Conservation (phyloP, 1,284 basidiomycete species). For the Ceratobasidium sp. region DNA sequence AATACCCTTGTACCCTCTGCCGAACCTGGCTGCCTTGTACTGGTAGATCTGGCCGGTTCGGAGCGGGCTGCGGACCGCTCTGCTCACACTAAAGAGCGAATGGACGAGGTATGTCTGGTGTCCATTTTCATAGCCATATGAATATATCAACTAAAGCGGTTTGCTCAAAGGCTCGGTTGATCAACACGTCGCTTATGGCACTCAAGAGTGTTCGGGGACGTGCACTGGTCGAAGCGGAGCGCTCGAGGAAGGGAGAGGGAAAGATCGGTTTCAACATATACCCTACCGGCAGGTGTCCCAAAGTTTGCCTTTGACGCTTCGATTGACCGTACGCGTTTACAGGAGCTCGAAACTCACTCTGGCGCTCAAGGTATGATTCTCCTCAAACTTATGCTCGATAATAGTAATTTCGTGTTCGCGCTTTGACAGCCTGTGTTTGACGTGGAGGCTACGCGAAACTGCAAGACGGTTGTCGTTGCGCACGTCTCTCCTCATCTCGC, state of each 20-base stretch:
- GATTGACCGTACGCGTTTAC: not conserved
- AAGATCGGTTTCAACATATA: conserved; percentile 53
- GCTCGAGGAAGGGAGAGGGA: conserved; percentile 29
- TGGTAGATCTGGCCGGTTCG: conserved; percentile 47
- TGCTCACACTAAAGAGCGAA: conserved; percentile 43
- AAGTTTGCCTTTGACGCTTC: not conserved
- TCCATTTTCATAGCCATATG: conserved; percentile 36
- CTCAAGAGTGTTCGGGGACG: conserved; percentile 52
- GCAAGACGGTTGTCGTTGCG: conserved; percentile 50
- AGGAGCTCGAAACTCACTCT: conserved; percentile 49
- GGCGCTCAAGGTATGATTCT: conserved; percentile 48
- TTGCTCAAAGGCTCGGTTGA: conserved; percentile 48
- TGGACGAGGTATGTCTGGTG: conserved; percentile 36
- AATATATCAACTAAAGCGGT: conserved; percentile 46
- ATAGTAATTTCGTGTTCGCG: not conserved
- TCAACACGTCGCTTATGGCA: conserved; percentile 52
- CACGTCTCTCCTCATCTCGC: conserved; percentile 53
- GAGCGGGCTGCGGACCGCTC: conserved; percentile 46
- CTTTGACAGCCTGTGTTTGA: conserved; percentile 52
- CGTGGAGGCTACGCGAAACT: conserved; percentile 49
- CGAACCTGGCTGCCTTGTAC: conserved; percentile 51
- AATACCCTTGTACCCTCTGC: conserved; percentile 50
- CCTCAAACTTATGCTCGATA: not conserved
- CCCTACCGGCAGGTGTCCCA: conserved; percentile 46
- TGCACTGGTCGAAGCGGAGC: conserved; percentile 30